Conservation (phyloP, 306 rosid genomes). For the Trifolium repens region DNA sequence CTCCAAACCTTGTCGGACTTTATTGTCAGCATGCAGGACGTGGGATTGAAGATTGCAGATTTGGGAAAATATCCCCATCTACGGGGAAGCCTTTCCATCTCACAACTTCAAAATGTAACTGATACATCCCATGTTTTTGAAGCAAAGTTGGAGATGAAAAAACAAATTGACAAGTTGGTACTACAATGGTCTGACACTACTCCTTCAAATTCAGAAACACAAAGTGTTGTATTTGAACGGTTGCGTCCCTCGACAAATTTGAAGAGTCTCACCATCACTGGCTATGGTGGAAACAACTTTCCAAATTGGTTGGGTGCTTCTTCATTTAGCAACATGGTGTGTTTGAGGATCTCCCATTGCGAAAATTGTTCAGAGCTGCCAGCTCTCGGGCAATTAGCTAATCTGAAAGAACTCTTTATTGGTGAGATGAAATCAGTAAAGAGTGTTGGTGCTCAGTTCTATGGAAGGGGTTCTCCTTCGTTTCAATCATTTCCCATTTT, state of each 20-base stretch:
- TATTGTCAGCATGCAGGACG: background rate
- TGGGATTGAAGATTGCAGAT: background rate
- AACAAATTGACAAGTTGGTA: background rate
- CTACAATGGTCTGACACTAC: background rate
- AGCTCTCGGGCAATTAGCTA: conserved; percentile 2
- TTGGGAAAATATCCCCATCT: background rate
- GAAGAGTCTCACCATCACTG: conserved; percentile 5
- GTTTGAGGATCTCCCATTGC: background rate
- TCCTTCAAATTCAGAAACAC: background rate
- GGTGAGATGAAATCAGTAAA: background rate
- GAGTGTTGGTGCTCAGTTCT: conserved; percentile 18
- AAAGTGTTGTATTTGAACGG: background rate
- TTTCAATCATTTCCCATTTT: conserved; percentile 32
- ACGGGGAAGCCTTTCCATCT: background rate
- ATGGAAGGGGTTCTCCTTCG: background rate
- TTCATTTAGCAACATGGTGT: conserved; percentile 21
- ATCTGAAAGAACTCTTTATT: conserved; percentile 31
- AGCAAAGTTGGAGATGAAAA: background rate
- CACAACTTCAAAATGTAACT: background rate
- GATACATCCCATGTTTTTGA: background rate
- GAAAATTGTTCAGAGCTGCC: background rate
- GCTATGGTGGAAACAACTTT: conserved; percentile 21
- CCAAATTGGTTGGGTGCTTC: background rate
- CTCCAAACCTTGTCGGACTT: background rate
- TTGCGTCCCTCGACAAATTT: conserved; percentile 7